Conservation (phyloP, 805 yeast species). For the Tetrapisispora namnaoensis region DNA sequence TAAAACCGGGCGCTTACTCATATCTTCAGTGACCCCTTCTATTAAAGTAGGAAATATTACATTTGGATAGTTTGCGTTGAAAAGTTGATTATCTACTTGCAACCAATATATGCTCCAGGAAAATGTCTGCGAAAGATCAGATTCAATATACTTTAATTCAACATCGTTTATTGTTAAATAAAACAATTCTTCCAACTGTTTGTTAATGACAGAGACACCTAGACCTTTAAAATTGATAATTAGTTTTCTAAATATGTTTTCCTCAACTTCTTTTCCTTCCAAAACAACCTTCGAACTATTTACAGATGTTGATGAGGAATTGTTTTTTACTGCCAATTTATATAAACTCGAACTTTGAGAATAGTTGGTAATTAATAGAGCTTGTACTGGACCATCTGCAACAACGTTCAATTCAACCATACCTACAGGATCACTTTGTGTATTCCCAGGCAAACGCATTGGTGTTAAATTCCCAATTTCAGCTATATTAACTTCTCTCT, state of each 20-base stretch:
- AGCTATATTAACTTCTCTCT: constrained; percentile 72
- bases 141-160: constrained; percentile 71
- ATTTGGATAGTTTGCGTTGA: constrained; percentile 82
- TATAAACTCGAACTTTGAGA: constrained; percentile 72
- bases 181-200: constrained; percentile 63
- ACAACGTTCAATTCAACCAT: constrained; percentile 84
- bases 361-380: constrained; percentile 73
- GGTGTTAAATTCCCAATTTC: constrained; percentile 91
- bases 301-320: constrained; percentile 27
- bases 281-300: constrained; percentile 37
- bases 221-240: constrained; percentile 68
- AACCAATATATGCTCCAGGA: constrained; percentile 85
- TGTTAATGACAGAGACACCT: constrained; percentile 76
- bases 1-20: constrained; percentile 82
- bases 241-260: constrained; percentile 32
- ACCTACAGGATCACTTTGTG: constrained; percentile 30
- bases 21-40: constrained; percentile 73
- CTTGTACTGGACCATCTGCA: constrained; percentile 93
- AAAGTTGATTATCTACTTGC: constrained; percentile 86
- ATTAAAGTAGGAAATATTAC: constrained; percentile 82
- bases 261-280: constrained; percentile 34
- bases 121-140: constrained; percentile 72
- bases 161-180: constrained; percentile 76
- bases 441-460: constrained; percentile 54
- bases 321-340: constrained; percentile 33